phyloP scores from a whole-genome alignment of 768 basidiomycete genomes.

The Goffeauzyma gilvescens region DNA sequence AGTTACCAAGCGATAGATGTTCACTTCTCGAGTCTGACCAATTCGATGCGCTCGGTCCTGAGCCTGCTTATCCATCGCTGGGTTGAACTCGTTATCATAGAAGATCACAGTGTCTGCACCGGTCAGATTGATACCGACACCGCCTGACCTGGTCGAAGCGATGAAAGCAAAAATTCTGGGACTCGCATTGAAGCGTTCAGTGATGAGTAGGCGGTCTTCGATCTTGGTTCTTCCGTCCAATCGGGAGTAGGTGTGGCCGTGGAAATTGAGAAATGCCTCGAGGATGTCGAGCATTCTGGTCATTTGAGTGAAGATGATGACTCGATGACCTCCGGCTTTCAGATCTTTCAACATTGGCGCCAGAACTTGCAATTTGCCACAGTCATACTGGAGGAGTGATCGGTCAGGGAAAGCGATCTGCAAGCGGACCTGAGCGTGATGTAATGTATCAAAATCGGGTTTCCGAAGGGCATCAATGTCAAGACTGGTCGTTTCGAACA shows the following conservation, averaged over 20 bases:
- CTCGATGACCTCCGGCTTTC: slow-evolving; percentile 70
- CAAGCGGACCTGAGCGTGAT: slow-evolving; percentile 56
- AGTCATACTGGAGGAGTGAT: slow-evolving; percentile 79
- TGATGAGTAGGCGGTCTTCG: slow-evolving; percentile 50
- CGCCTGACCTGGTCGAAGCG: slow-evolving; percentile 35
- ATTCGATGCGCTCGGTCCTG: slow-evolving; percentile 35
- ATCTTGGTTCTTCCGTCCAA: slow-evolving; percentile 89
- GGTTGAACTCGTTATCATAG: slow-evolving; percentile 37
- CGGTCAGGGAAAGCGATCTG: slow-evolving; percentile 87
- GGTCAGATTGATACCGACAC: slow-evolving; percentile 73
- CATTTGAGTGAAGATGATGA: slow-evolving; percentile 95
- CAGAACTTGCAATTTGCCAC: slow-evolving; percentile 79
- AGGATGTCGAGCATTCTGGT: slow-evolving; percentile 81
- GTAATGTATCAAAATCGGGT: slow-evolving; percentile 49
- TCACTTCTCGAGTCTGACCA: slow-evolving; percentile 41
- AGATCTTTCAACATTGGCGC: slow-evolving; percentile 59
- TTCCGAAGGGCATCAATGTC: too few relatives aligned
- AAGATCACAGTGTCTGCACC: slow-evolving; percentile 36
- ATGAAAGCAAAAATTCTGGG: slow-evolving; percentile 35
- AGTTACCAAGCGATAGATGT: slow-evolving; percentile 76
- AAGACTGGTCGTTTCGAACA: slow-evolving; percentile 37
- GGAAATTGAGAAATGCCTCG: slow-evolving; percentile 77
- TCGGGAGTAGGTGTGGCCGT: slow-evolving; percentile 83
- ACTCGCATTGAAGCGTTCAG: slow-evolving; percentile 36
- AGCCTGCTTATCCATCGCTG: slow-evolving; percentile 36